phyloP scores from a whole-genome alignment of 140 eudicot species.

The Bidens hawaiensis region DNA sequence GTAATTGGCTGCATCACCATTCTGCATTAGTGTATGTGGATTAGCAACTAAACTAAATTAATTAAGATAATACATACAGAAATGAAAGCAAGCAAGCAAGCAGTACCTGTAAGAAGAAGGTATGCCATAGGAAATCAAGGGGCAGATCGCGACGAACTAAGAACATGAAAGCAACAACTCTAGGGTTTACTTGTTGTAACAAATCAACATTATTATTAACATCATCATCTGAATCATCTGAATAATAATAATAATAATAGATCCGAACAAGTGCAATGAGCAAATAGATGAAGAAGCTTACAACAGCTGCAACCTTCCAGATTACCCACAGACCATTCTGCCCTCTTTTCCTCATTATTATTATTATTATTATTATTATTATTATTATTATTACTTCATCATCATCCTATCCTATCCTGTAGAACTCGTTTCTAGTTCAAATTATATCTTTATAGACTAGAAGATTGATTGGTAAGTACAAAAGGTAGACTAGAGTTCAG shows the following conservation, averaged over 20 bases:
- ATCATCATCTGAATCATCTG: too few species aligned
- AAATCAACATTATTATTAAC: slow-evolving; percentile 18
- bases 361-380: too few species aligned
- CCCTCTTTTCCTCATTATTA: slow-evolving; percentile 22
- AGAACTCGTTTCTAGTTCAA: too few species aligned
- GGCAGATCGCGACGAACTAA: slow-evolving; percentile 65
- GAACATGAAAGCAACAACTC: slow-evolving; percentile 73
- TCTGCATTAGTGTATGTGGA: slow-evolving; percentile 56
- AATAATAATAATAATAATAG: not conserved
- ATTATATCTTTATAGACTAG: too few species aligned
- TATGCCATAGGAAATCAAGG: slow-evolving; percentile 88
- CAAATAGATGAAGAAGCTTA: slow-evolving; percentile 32
- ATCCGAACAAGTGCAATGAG: slow-evolving; percentile 39
- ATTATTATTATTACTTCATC: too few species aligned
- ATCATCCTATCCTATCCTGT: too few species aligned
- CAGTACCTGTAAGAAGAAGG: slow-evolving; percentile 77
- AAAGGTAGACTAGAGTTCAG: too few species aligned
- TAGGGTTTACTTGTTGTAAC: slow-evolving; percentile 62
- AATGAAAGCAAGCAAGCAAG: not conserved
- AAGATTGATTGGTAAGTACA: too few species aligned
- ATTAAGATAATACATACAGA: not conserved
- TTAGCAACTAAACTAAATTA: not conserved
- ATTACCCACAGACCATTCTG: slow-evolving; percentile 29
- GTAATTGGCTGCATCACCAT: slow-evolving; percentile 59
- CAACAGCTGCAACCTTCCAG: slow-evolving; percentile 47